Evolutionary conservation across 371 early-diverging fungal species (phyloP).

Genomic region (Catenaria anguillulae): DNA sequence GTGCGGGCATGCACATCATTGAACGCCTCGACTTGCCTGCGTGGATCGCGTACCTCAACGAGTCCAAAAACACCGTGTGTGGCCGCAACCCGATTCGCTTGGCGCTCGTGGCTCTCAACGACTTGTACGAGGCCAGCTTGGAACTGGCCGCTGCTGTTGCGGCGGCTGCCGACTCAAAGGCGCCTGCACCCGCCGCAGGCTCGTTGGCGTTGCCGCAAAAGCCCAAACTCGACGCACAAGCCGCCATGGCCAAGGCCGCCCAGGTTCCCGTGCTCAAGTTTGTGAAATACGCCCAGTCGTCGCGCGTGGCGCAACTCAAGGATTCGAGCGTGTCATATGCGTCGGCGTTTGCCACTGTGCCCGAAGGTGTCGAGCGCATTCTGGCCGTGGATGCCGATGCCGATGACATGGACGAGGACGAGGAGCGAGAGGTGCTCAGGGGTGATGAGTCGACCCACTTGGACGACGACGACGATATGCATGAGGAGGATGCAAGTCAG

Average conservation of each 20-base stretch:
- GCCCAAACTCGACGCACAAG: not conserved
- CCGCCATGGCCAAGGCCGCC: conserved; percentile 2
- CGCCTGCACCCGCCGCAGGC: not conserved
- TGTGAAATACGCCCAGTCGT: conserved; percentile 73
- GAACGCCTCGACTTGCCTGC: conserved; percentile 35
- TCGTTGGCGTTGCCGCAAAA: not conserved
- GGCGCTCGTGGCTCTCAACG: conserved; percentile 45
- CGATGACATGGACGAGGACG: not conserved
- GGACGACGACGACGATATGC: not conserved
- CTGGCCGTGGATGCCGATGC: not conserved
- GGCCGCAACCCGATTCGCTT: conserved; percentile 82
- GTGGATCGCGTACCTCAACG: conserved; percentile 50
- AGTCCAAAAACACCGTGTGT: conserved; percentile 81
- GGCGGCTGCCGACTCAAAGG: conserved; percentile 6
- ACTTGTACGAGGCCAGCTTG: conserved; percentile 6
- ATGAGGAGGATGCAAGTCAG: not conserved
- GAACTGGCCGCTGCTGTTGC: conserved; percentile 3
- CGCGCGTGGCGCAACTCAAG: conserved; percentile 12
- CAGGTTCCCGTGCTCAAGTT: conserved; percentile 34
- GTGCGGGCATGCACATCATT: conserved; percentile 60
- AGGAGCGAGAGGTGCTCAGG: conserved; percentile 1
- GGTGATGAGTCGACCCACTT: not conserved
- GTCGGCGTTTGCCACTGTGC: conserved; percentile 14
- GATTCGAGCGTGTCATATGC: conserved; percentile 38
- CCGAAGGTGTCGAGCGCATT: not conserved